Base-by-base conservation (phyloP, 108 stramenopile genomes). In the Phaeodactylum tricornutum region DNA sequence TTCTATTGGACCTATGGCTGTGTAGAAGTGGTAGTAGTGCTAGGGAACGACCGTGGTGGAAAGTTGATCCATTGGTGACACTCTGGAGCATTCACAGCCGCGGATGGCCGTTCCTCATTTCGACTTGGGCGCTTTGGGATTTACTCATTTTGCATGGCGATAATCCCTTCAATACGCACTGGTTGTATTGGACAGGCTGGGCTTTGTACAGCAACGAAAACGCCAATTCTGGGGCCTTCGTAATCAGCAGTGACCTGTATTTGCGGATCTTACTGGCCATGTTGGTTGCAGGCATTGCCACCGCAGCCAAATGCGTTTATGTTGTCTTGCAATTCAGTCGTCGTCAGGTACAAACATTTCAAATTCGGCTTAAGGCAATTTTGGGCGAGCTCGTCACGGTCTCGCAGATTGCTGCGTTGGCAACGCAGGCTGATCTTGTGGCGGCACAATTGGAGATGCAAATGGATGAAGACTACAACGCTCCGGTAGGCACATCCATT, bases 21-120 rank as follows among this genome's bases (percentile, higher is more conserved):
- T 34, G 11, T n/a, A n/a, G n/a, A n/a, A n/a, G n/a, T n/a, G n/a
- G n/a, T n/a, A n/a, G n/a, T n/a, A n/a, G n/a, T n/a, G n/a, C n/a
- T n/a, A n/a, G n/a, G n/a, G n/a, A n/a, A n/a, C n/a, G n/a, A n/a
- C n/a, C n/a, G n/a, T n/a, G n/a, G n/a, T n/a, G n/a, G n/a, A n/a
- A n/a, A n/a, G 15, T 42, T 11, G 87, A 83, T 21, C 88, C 81
- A n/a, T 54, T 85, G 43, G 41, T 75, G 3, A 90, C 84, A 1
- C 55, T 90, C 15, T 68, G 75, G 29, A 66, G 42, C n/a, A 71
- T 83, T 4, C 70, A 85, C 50, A 68, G 77, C 24, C 73, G 68
- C 34, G 88, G 88, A 8, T 85, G 79, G 81, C 88, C 88, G 1
- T 78, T 85, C 30, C 7, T 83, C 14, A n/a, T 71, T 0, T 46